These are phyloP conservation scores for Magnaporthiopsis poae DNA, from an alignment of 2,329 filamentous ascomycete genomes.

Conservation along the genomic window DNA sequence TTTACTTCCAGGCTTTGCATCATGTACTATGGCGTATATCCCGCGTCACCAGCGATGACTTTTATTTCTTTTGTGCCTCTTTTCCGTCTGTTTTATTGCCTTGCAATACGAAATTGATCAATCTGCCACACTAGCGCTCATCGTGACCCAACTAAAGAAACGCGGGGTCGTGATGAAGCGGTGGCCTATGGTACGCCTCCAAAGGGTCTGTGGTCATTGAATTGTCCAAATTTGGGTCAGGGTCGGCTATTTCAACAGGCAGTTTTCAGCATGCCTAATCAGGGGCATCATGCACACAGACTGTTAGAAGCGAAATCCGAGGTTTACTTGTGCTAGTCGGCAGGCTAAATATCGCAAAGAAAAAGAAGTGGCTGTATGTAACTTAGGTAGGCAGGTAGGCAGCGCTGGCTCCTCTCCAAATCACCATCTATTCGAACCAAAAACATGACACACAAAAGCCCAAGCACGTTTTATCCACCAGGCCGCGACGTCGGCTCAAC, in stretches of 20 bases:
- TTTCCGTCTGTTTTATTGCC: too few species aligned
- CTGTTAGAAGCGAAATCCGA: background rate
- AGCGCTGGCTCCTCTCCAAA: background rate
- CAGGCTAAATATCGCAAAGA: background rate
- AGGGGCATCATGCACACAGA: too few species aligned
- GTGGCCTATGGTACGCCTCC: too few species aligned
- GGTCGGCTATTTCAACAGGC: too few species aligned
- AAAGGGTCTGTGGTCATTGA: too few species aligned
- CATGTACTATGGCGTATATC: background rate
- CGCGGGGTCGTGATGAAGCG: too few species aligned
- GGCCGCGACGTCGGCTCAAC: background rate
- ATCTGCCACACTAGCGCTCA: too few species aligned
- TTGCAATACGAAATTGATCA: too few species aligned
- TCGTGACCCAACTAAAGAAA: too few species aligned
- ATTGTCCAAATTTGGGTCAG: too few species aligned
- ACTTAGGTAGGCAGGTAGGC: background rate
- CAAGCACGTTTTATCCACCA: background rate
- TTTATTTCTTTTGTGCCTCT: background rate
- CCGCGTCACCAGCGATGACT: background rate
- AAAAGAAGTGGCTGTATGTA: background rate
- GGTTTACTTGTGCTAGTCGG: background rate
- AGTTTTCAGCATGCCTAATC: too few species aligned
- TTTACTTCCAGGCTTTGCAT: background rate
- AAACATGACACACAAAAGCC: background rate
- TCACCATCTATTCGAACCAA: background rate